Conservation (phyloP, 768 basidiomycete species). For the Termitomyces sp. region DNA sequence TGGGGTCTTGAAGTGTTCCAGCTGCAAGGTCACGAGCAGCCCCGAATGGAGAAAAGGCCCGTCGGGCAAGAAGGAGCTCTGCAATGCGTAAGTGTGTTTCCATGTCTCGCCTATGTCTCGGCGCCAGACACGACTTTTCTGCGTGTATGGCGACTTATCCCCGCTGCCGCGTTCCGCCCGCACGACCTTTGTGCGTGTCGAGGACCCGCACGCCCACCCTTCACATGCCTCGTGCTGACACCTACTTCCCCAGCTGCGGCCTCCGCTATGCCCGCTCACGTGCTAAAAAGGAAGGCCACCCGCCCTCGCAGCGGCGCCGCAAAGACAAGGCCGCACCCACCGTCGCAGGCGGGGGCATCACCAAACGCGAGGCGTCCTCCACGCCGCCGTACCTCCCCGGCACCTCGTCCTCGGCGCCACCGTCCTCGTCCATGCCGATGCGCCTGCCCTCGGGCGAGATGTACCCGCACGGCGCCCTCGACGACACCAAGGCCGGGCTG, state of each 20-base stretch:
- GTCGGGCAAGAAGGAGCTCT: conserved; percentile 85
- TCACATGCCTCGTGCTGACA: too few relatives aligned
- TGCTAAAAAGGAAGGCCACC: conserved; percentile 80
- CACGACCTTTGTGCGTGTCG: neutral
- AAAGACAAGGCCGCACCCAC: conserved; percentile 67
- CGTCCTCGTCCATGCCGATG: conserved; percentile 22
- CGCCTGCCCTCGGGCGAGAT: conserved; percentile 49
- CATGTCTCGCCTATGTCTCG: neutral
- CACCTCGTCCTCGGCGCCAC: conserved; percentile 23
- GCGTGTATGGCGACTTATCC: neutral
- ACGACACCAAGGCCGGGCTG: conserved; percentile 27
- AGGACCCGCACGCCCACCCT: neutral
- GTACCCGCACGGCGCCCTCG: conserved; percentile 34
- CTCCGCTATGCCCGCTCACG: conserved; percentile 82
- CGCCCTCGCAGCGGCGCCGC: conserved; percentile 47
- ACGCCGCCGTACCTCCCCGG: conserved; percentile 30
- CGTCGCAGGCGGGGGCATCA: conserved; percentile 12
- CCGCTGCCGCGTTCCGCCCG: neutral
- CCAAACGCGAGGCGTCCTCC: conserved; percentile 33
- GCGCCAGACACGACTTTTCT: neutral
- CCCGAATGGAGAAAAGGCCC: conserved; percentile 93
- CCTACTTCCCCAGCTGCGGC: conserved; percentile 51
- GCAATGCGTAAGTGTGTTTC: conserved; percentile 88
- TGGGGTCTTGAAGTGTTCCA: conserved; percentile 68
- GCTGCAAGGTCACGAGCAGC: conserved; percentile 75